Base-by-base conservation (phyloP, 805 yeast species). In the Lachancea sp. region DNA sequence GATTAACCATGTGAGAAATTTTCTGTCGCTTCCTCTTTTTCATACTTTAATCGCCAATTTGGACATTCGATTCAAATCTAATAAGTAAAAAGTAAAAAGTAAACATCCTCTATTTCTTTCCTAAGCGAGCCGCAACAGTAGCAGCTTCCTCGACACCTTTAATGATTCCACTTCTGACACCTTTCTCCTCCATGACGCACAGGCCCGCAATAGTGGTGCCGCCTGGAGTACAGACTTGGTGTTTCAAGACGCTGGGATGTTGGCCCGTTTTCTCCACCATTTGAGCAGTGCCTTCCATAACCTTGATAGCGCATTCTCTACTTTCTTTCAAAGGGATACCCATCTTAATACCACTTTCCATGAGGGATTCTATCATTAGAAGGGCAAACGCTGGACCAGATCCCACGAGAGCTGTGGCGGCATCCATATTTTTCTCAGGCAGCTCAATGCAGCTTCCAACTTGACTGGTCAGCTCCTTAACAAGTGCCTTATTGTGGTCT, bases 121-220 rank as follows among this genome's bases (percentile, higher is more conserved):
- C 82, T 30, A 77, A 52, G 24, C 63, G 62, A 26, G 74, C 57
- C 11, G 96, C 88, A 41, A 88, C 83, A 44, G 73, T 73, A n/a
- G 97, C 86, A 25, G 97, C 90, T 59, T 87, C 95, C 61, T 85
- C 87, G 19, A 92, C 83, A 29, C 95, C 96, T 54, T 87, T 74
- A 35, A 94, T 77, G 53, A 92, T 83, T 18, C 87, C 90, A 34
- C 86, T 75, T 66, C 96, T 81, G 34, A 92, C 83, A 37, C 90
- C 94, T 36, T 77, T 78, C 50, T 87, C 96, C 68, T 92, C 98
- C 82, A 92, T 78, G 48, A 80, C 86, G 63, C 90, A 73, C 43
- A 92, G 69, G 0, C 98, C 98, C 8, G 95, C 95, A 60, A 92
- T 92, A 3, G 98, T 92, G 37, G 97, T 89, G 24, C 98, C 98